A percentile compares a stretch with the other conserved stretches of the same genome.
Conservation (phyloP, 805 yeast species). For the Zygoascus tannicola region DNA sequence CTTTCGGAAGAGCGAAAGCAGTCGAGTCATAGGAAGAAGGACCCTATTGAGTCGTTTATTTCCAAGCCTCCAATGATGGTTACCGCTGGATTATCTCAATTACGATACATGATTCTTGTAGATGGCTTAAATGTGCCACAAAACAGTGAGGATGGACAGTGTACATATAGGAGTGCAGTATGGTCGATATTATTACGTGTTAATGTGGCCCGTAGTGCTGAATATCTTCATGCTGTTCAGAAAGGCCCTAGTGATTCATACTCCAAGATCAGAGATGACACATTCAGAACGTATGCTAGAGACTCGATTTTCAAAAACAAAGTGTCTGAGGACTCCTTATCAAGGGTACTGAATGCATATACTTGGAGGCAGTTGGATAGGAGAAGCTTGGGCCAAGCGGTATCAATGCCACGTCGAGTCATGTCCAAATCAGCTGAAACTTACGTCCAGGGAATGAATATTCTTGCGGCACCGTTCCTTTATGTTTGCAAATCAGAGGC, state of each 20-base stretch:
- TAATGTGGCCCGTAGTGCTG: slow-evolving; percentile 45
- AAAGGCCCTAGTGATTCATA: slow-evolving; percentile 52
- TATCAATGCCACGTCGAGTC: not conserved
- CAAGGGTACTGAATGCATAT: slow-evolving; percentile 62
- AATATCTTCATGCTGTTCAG: slow-evolving; percentile 45
- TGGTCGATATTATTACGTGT: slow-evolving; percentile 73
- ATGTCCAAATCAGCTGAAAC: slow-evolving; percentile 23
- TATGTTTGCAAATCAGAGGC: slow-evolving; percentile 73
- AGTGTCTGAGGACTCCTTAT: slow-evolving; percentile 61
- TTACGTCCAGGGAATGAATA: slow-evolving; percentile 92
- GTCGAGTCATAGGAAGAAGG: slow-evolving; percentile 33
- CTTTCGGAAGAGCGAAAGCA: not conserved
- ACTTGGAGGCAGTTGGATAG: slow-evolving; percentile 34
- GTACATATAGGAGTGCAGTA: slow-evolving; percentile 63
- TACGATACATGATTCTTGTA: slow-evolving; percentile 42
- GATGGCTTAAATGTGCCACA: slow-evolving; percentile 32
- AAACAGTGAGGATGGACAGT: slow-evolving; percentile 30
- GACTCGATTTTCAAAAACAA: slow-evolving; percentile 53
- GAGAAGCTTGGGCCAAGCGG: not conserved
- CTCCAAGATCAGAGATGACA: slow-evolving; percentile 71
- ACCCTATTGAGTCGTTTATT: slow-evolving; percentile 42
- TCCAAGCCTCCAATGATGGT: slow-evolving; percentile 33
- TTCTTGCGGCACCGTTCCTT: slow-evolving; percentile 73
- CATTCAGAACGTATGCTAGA: slow-evolving; percentile 74
- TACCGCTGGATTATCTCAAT: slow-evolving; percentile 42